These are phyloP conservation scores for Exophiala sideris DNA, from an alignment of 2,329 filamentous ascomycete species.

Conservation along the genomic window DNA sequence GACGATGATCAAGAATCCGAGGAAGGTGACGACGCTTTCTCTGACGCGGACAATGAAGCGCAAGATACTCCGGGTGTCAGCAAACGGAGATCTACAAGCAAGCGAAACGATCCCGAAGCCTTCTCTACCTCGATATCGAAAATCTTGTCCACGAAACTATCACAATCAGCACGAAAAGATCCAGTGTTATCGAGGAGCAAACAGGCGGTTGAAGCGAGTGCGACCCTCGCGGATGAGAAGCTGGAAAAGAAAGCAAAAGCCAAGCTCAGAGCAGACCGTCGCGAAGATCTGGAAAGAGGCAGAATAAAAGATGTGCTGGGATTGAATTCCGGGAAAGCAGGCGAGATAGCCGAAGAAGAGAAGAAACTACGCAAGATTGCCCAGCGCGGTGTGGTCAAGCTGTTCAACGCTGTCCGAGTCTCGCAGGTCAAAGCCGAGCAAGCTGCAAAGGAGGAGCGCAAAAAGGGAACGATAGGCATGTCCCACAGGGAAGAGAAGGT, in stretches of 20 bases:
- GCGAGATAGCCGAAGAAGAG: constrained; percentile 65
- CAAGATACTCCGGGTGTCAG: constrained; percentile 40
- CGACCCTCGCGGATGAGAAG: constrained; percentile 68
- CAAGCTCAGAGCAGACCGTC: constrained; percentile 77
- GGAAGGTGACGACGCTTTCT: constrained; percentile 36
- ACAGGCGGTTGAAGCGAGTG: constrained; percentile 67
- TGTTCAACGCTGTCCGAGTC: constrained; percentile 92
- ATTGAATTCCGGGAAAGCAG: constrained; percentile 52
- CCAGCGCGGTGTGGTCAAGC: constrained; percentile 87
- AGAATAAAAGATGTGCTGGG: constrained; percentile 82
- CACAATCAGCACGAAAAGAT: constrained; percentile 75
- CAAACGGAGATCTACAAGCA: constrained; percentile 42
- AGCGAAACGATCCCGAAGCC: constrained; percentile 85
- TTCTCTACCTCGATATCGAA: constrained; percentile 93
- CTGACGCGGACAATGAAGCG: constrained; percentile 37
- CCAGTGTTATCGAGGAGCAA: constrained; percentile 86
- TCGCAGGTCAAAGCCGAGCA: constrained; percentile 89
- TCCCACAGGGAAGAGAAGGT: constrained; percentile 79
- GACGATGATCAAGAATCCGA: constrained; percentile 37
- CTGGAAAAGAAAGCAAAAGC: constrained; percentile 78
- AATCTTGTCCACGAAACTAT: constrained; percentile 86
- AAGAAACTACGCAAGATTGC: constrained; percentile 79
- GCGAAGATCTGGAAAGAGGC: constrained; percentile 76
- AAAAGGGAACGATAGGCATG: constrained; percentile 73
- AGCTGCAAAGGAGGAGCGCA: constrained; percentile 61